Percentiles rank a stretch among this genome's conserved stretches.
Evolutionary conservation across 345 rosid species (phyloP).

Genomic region (Xanthoceras sorbifolium): DNA sequence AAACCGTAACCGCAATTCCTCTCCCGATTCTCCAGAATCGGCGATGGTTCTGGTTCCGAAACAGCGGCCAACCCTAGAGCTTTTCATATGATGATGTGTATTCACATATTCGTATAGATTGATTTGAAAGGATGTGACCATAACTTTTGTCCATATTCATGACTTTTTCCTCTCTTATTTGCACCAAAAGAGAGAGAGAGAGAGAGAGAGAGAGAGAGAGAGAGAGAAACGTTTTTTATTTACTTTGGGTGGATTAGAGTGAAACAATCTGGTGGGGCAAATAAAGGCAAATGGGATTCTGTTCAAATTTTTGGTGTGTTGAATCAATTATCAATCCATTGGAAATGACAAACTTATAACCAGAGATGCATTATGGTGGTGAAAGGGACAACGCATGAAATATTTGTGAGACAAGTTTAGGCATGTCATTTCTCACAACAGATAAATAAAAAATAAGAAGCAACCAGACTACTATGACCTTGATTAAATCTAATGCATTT

Average conservation of each 20-base stretch:
- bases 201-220: too few species aligned
- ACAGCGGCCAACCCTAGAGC: too few species aligned
- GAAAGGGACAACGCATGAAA: background rate
- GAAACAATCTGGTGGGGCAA: background rate
- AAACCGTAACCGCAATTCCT: too few species aligned
- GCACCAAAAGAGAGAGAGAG: background rate
- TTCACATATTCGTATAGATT: background rate
- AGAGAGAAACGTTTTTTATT: too few species aligned
- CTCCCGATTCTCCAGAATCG: too few species aligned
- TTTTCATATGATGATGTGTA: too few species aligned
- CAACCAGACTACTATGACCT: too few species aligned
- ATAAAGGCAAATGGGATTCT: background rate
- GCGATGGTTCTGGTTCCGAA: too few species aligned
- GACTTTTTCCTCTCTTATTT: too few species aligned
- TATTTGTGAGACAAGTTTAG: background rate
- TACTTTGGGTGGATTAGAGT: background rate
- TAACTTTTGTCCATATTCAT: background rate
- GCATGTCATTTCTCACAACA: background rate
- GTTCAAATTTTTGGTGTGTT: background rate
- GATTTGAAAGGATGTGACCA: slow-evolving; percentile 13
- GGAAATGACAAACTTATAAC: slow-evolving; percentile 14
- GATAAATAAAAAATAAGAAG: background rate
- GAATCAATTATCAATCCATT: background rate
- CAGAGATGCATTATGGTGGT: background rate
- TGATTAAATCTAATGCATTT: too few species aligned